These are phyloP conservation scores for Pseudogymnoascus sp. DNA, from an alignment of 2,329 filamentous ascomycete genomes.

Conservation along the genomic window DNA sequence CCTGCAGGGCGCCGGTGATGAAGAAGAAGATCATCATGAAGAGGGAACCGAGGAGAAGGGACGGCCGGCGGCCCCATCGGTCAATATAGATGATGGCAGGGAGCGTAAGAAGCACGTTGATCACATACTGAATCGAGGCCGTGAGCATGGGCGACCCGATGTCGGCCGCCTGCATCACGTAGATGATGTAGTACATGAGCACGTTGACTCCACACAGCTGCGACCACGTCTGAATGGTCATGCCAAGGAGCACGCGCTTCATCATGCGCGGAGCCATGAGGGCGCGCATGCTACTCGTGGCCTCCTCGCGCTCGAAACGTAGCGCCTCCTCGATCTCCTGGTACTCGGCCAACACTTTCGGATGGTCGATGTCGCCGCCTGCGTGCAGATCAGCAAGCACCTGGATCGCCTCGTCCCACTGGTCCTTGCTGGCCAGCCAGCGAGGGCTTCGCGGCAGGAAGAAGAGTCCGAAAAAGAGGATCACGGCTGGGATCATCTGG, in stretches of 20 bases:
- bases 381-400: slow-evolving; percentile 53
- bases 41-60: slow-evolving; percentile 54
- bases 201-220: slow-evolving; percentile 70
- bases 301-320: slow-evolving; percentile 63
- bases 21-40: slow-evolving; percentile 58
- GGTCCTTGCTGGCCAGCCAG: slow-evolving; percentile 60
- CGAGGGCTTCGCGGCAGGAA: slow-evolving; percentile 58
- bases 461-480: slow-evolving; percentile 47
- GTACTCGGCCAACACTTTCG: slow-evolving; percentile 55
- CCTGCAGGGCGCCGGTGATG: slow-evolving; percentile 54
- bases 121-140: slow-evolving; percentile 64
- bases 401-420: slow-evolving; percentile 55
- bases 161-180: slow-evolving; percentile 61
- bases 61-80: slow-evolving; percentile 61
- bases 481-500: slow-evolving; percentile 46
- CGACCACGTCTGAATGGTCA: slow-evolving; percentile 69
- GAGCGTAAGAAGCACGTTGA: slow-evolving; percentile 71
- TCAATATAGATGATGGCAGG: slow-evolving; percentile 70
- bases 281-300: slow-evolving; percentile 62
- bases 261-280: slow-evolving; percentile 64
- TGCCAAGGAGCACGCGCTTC: slow-evolving; percentile 60
- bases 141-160: slow-evolving; percentile 53
- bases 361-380: slow-evolving; percentile 44
- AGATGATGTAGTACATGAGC: slow-evolving; percentile 64
- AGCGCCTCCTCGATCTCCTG: slow-evolving; percentile 63